phyloP scores from a whole-genome alignment of 2,329 filamentous ascomycete genomes.

The Paraconiothyrium brasiliense region DNA sequence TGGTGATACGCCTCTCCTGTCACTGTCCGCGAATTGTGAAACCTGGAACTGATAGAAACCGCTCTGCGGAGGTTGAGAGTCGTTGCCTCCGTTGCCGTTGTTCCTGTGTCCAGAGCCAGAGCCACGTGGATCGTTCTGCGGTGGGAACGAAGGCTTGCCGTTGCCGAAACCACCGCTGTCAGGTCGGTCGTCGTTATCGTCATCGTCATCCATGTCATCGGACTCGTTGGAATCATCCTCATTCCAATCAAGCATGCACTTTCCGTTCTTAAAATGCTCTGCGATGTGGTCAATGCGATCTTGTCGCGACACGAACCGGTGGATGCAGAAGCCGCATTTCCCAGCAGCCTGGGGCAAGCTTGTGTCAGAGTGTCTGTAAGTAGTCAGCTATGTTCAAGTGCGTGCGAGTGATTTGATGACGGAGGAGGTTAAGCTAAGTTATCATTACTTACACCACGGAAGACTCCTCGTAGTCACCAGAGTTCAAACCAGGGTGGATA shows the following conservation, averaged over 20 bases:
- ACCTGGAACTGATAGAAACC: conserved; percentile 47
- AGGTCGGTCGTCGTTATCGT: conserved; percentile 38
- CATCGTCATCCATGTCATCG: conserved; percentile 36
- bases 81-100: conserved; percentile 30
- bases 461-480: conserved; percentile 42
- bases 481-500: conserved; percentile 45
- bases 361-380: conserved; percentile 37
- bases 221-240: conserved; percentile 38
- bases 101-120: conserved; percentile 24
- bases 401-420: not conserved
- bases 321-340: conserved; percentile 48
- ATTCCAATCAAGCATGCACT: conserved; percentile 51
- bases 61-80: conserved; percentile 23
- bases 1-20: conserved; percentile 17
- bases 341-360: conserved; percentile 37
- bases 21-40: conserved; percentile 30
- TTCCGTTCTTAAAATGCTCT: conserved; percentile 50
- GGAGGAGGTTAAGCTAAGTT: not conserved
- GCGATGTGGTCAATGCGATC: conserved; percentile 51
- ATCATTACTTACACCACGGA: conserved; percentile 31
- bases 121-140: conserved; percentile 31
- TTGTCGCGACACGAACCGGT: conserved; percentile 45
- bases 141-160: conserved; percentile 31
- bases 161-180: conserved; percentile 35
- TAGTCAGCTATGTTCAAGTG: not conserved